A percentile compares a stretch with the other conserved stretches of the same genome.
phyloP scores from a whole-genome alignment of 176 grass and related monocot species.

The Pharus latifolius region DNA sequence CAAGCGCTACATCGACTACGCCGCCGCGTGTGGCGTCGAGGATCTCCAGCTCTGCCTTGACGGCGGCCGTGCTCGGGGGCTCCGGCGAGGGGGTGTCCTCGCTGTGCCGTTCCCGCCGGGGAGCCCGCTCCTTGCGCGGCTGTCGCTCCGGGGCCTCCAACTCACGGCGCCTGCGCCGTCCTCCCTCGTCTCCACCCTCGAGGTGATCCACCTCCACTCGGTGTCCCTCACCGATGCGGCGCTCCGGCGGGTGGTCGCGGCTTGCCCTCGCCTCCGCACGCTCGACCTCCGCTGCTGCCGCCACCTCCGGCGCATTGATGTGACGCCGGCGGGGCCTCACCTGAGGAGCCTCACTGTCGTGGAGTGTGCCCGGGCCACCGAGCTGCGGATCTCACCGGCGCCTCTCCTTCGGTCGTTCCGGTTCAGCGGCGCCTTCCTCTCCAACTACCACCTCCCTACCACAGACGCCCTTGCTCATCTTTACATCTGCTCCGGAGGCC shows the following conservation, averaged over 20 bases:
- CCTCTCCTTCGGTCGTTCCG: constrained; percentile 49
- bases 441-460: constrained; percentile 27
- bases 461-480: constrained; percentile 29
- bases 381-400: constrained; percentile 30
- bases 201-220: constrained; percentile 55
- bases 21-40: constrained; percentile 48
- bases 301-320: constrained; percentile 51
- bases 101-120: constrained; percentile 51
- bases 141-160: constrained; percentile 54
- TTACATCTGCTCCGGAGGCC: constrained; percentile 52
- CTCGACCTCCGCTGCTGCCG: constrained; percentile 59
- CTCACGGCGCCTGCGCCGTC: constrained; percentile 29
- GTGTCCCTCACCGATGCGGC: constrained; percentile 53
- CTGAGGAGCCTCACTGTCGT: constrained; percentile 67
- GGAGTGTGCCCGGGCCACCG: constrained; percentile 56
- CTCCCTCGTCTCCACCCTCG: constrained; percentile 44
- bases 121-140: constrained; percentile 37
- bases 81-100: constrained; percentile 9
- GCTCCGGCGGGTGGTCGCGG: constrained; percentile 39
- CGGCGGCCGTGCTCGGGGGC: not conserved
- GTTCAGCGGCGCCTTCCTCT: constrained; percentile 52
- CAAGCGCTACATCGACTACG: constrained; percentile 50
- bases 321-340: constrained; percentile 22
- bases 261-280: constrained; percentile 52
- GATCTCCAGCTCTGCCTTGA: constrained; percentile 43